Conservation (phyloP, 108 stramenopile species). For the Seminavis robusta region DNA sequence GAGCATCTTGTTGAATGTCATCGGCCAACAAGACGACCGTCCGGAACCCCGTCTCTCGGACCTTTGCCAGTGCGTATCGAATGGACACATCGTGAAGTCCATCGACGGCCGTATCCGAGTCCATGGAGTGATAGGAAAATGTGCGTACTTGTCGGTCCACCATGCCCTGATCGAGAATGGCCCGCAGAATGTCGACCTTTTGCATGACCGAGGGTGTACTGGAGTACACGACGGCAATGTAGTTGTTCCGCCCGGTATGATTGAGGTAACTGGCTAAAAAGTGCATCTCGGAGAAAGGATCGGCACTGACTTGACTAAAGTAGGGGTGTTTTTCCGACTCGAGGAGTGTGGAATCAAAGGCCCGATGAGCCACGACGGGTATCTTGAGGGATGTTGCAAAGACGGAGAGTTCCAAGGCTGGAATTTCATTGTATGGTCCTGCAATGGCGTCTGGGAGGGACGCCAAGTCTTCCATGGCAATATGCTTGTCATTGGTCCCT, state of each 20-base stretch:
- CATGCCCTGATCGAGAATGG: too few species aligned
- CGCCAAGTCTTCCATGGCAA: too few species aligned
- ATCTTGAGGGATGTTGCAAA: conserved; percentile 1
- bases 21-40: conserved; percentile 1
- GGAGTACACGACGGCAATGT: not conserved
- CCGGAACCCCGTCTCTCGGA: conserved; percentile 4
- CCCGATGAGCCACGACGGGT: not conserved
- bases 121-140: too few species aligned
- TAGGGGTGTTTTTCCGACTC: not conserved
- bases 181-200: too few species aligned
- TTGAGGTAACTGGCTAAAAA: not conserved
- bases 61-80: not conserved
- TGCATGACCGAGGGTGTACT: too few species aligned
- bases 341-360: not conserved
- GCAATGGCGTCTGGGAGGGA: conserved; percentile 13
- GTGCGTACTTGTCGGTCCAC: too few species aligned
- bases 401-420: conserved; percentile 6
- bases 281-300: not conserved
- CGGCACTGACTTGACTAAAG: not conserved
- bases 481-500: too few species aligned
- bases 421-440: conserved; percentile 6
- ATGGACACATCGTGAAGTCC: too few species aligned
- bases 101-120: too few species aligned
- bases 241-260: not conserved
- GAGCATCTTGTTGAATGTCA: not conserved